Percentiles rank a stretch among this genome's conserved stretches.
phyloP scores from a whole-genome alignment of 768 basidiomycete genomes.

The Pleurotus eryngii region DNA sequence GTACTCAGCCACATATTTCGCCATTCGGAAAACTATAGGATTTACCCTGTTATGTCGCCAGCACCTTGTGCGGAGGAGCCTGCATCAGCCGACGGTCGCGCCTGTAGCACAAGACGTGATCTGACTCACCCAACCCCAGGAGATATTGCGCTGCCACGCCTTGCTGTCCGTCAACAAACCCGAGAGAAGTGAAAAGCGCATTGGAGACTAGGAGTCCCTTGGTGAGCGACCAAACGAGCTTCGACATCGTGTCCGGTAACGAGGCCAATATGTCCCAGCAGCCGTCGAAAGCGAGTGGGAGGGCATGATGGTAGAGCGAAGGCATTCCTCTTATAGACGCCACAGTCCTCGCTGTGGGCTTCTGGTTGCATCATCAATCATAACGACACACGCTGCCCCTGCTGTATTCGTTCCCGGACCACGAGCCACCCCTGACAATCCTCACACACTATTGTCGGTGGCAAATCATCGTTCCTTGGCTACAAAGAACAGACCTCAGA shows the following conservation, averaged over 20 bases:
- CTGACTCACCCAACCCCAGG: slow-evolving; percentile 52
- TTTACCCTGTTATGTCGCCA: slow-evolving; percentile 72
- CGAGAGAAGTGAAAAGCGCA: slow-evolving; percentile 24
- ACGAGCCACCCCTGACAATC: slow-evolving; percentile 5
- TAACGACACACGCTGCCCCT: not conserved
- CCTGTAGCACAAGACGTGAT: not conserved
- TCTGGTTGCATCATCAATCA: slow-evolving; percentile 1
- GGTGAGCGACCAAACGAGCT: slow-evolving; percentile 38
- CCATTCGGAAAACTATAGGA: slow-evolving; percentile 6
- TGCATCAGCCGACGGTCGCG: not conserved
- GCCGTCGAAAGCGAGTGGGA: slow-evolving; percentile 26
- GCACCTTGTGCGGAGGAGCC: slow-evolving; percentile 39
- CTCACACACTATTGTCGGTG: not conserved
- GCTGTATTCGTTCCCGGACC: not conserved
- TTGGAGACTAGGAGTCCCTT: slow-evolving; percentile 36
- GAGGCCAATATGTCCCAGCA: slow-evolving; percentile 32
- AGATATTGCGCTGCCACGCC: slow-evolving; percentile 44
- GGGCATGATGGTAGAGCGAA: slow-evolving; percentile 28
- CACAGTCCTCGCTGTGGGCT: not conserved
- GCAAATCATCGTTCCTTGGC: too few species aligned
- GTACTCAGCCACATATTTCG: slow-evolving; percentile 11
- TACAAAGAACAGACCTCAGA: not conserved
- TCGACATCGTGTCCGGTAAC: slow-evolving; percentile 36
- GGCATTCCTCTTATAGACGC: slow-evolving; percentile 25
- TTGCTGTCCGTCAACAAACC: slow-evolving; percentile 19